Base-by-base conservation (phyloP, 345 rosid species). In the Ailanthus altissimus region DNA sequence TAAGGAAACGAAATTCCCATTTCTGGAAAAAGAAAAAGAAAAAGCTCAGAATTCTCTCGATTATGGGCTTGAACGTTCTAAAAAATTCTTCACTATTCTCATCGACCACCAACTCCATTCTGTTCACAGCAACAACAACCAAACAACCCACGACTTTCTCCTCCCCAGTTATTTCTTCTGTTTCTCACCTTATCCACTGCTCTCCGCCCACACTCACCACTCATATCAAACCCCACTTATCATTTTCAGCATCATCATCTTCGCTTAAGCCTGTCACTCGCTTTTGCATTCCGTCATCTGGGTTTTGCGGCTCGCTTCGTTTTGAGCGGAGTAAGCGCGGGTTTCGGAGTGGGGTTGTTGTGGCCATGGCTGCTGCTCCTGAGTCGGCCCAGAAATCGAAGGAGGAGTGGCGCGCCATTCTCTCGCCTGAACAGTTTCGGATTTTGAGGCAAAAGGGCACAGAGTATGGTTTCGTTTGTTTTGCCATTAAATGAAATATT, bases 391-490 rank as follows among this genome's bases (percentile, higher is more conserved):
- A 81, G 74, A 96, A 92, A 83, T 84, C 99, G 1, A 97, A 96
- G 73, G 98, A 92, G 40, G 97, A 96, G 73, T 93, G 99, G 99
- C 94, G 91, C 18, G 92, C 92, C 21, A 59, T 92, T 80, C 88
- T 95, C 20, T 89, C 97, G 1, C 98, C 97, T 5, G 89, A 93
- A 74, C 99, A 93, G 78, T 93, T 95, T 67, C 85, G 89, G 76
- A 90, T 95, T 78, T 80, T 93, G 73, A 85, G 98, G 67, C 90
- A 82, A 82, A 96, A 93, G 81, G 98, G 94, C 81, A 93, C 99
- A 0, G 98, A 95, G 98, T 94, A 81, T 77, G 91, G 7, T 28
- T 38, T 51, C 18, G 40, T 28, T 28, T 26, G 3, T 25, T 28
- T 32, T 62, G 43, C 11, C 6, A 23, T 54, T 54, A 54, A 51